phyloP scores from a whole-genome alignment of 2,329 filamentous ascomycete genomes.

The Hymenoscyphus linearis region DNA sequence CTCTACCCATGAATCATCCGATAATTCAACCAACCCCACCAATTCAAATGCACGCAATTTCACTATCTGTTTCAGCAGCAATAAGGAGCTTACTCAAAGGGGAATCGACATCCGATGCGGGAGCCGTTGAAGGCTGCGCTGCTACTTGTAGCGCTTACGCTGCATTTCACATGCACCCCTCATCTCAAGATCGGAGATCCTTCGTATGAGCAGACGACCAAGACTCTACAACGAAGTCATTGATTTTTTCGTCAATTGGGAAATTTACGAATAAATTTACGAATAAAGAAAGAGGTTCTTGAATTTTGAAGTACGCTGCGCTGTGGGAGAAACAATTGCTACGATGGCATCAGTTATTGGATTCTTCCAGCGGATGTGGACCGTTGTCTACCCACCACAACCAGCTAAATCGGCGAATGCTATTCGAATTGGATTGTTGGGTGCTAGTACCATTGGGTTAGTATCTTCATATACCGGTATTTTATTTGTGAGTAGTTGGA shows the following conservation, averaged over 20 bases:
- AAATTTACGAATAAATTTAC: not conserved
- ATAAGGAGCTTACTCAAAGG: no score
- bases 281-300: not conserved
- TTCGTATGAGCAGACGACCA: no score
- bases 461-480: conserved; percentile 9
- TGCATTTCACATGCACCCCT: no score
- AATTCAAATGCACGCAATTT: no score
- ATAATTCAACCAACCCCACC: no score
- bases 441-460: conserved; percentile 34
- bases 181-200: no score
- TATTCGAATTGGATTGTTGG: conserved; percentile 33
- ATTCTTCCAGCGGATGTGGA: conserved; percentile 14
- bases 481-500: not conserved
- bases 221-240: no score
- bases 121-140: no score
- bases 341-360: not conserved
- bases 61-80: no score
- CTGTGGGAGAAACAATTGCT: not conserved
- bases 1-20: no score
- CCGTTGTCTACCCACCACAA: conserved; percentile 9
- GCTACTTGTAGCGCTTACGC: no score
- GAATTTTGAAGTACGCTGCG: not conserved
- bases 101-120: no score
- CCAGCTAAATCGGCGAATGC: conserved; percentile 22
- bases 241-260: not conserved